These are phyloP conservation scores for Pisolithus microcarpus DNA, from an alignment of 768 basidiomycete species.

Conservation along the genomic window DNA sequence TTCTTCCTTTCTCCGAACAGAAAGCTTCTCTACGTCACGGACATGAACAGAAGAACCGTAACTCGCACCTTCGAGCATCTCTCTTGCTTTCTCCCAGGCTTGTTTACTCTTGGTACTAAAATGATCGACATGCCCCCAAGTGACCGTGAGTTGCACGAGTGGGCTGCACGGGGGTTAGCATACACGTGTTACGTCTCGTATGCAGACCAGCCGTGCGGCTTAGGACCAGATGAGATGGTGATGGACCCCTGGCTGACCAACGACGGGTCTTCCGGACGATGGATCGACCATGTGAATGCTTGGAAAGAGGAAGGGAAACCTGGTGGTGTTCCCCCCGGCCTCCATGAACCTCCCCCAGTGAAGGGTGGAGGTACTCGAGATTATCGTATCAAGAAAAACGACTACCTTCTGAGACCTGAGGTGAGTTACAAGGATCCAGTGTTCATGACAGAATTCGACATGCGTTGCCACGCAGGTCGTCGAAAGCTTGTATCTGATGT, in stretches of 20 bases:
- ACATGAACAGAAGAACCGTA: conserved; percentile 30
- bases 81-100: conserved; percentile 62
- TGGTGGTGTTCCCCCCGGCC: conserved; percentile 29
- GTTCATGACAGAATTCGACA: background rate
- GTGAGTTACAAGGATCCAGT: conserved; percentile 21
- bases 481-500: conserved; percentile 49
- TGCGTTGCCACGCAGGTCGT: conserved; percentile 30
- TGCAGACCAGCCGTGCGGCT: conserved; percentile 31
- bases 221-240: conserved; percentile 19
- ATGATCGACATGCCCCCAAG: conserved; percentile 33
- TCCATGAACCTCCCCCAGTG: conserved; percentile 18
- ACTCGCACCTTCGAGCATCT: conserved; percentile 54
- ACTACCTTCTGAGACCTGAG: conserved; percentile 45
- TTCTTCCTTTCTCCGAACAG: conserved; percentile 52
- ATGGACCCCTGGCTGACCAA: conserved; percentile 10
- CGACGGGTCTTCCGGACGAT: conserved; percentile 21
- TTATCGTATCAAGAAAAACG: conserved; percentile 28
- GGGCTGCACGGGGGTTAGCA: conserved; percentile 58
- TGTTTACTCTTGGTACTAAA: conserved; percentile 56
- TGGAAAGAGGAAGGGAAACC: conserved; percentile 39
- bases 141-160: conserved; percentile 39
- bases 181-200: conserved; percentile 47
- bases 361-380: conserved; percentile 25
- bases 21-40: conserved; percentile 58
- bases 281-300: conserved; percentile 33